phyloP scores from a whole-genome alignment of 257 asterid species.

The Linderniella brevidens region DNA sequence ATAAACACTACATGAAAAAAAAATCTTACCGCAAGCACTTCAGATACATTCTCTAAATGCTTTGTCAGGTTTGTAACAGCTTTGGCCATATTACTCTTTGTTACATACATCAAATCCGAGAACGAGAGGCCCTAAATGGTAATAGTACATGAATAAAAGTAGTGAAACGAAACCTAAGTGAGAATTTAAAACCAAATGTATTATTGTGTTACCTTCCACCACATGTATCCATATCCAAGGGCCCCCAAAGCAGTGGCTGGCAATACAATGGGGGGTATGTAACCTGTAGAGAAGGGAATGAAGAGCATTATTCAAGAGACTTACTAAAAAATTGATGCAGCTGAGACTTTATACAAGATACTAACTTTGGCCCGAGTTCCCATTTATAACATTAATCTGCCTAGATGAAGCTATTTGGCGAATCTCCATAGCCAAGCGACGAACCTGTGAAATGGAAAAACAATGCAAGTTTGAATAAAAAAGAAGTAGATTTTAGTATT shows the following conservation, averaged over 20 bases:
- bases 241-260: constrained; percentile 81
- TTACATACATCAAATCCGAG: constrained; percentile 88
- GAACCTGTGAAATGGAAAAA: constrained; percentile 32
- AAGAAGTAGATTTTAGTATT: too few relatives aligned
- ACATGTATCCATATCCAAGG: constrained; percentile 88
- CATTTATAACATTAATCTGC: constrained; percentile 51
- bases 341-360: constrained; percentile 20
- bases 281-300: constrained; percentile 19
- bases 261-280: constrained; percentile 28
- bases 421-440: constrained; percentile 59
- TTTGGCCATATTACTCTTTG: constrained; percentile 65
- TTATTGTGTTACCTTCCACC: constrained; percentile 69
- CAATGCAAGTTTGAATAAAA: too few relatives aligned
- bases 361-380: constrained; percentile 38
- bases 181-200: constrained; percentile 5
- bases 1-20: neutral
- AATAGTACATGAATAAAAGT: neutral
- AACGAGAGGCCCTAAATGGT: constrained; percentile 56
- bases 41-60: constrained; percentile 71
- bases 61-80: constrained; percentile 80
- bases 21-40: constrained; percentile 62
- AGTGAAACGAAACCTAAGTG: neutral
- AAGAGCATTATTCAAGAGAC: neutral
- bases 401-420: constrained; percentile 37
- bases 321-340: constrained; percentile 25